phyloP scores from a whole-genome alignment of 1,284 basidiomycete genomes.

The Pseudozyma hubeiensis region DNA sequence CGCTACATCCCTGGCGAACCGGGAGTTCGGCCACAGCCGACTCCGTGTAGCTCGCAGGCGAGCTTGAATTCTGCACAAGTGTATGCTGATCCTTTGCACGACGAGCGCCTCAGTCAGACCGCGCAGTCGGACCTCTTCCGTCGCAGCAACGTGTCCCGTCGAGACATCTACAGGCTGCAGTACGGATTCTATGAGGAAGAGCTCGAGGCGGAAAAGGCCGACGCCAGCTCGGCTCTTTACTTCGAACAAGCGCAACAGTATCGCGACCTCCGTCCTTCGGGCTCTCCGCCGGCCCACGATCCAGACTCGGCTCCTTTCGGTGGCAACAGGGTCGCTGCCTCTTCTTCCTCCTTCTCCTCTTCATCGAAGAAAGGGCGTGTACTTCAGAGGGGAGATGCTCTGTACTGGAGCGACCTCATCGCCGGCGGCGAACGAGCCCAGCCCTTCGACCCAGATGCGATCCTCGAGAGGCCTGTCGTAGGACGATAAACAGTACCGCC shows the following conservation, averaged over 20 bases:
- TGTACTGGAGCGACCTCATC: conserved; percentile 83
- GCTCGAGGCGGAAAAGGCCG: conserved; percentile 49
- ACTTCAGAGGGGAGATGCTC: conserved; percentile 76
- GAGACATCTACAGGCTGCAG: conserved; percentile 32
- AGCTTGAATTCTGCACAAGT: conserved; percentile 7
- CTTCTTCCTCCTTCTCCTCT: background rate
- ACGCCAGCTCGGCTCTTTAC: conserved; percentile 17
- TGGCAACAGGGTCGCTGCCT: conserved; percentile 2
- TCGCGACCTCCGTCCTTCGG: conserved; percentile 12
- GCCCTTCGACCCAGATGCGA: conserved; percentile 59
- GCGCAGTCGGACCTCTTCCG: conserved; percentile 28
- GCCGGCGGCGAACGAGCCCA: conserved; percentile 75
- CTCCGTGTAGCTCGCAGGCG: conserved; percentile 26
- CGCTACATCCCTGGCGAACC: conserved; percentile 78
- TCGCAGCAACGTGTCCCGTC: conserved; percentile 29
- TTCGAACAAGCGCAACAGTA: conserved; percentile 19
- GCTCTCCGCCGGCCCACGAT: conserved; percentile 6
- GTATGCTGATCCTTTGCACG: conserved; percentile 13
- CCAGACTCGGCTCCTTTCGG: background rate
- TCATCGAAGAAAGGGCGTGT: conserved; percentile 33
- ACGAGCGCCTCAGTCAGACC: conserved; percentile 7
- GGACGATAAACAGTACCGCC: conserved; percentile 30
- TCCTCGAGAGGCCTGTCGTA: conserved; percentile 53
- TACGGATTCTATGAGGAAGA: conserved; percentile 33
- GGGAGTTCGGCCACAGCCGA: conserved; percentile 71